Evolutionary conservation across 2,329 filamentous ascomycete species (phyloP).

Genomic region (Alternaria sp.): DNA sequence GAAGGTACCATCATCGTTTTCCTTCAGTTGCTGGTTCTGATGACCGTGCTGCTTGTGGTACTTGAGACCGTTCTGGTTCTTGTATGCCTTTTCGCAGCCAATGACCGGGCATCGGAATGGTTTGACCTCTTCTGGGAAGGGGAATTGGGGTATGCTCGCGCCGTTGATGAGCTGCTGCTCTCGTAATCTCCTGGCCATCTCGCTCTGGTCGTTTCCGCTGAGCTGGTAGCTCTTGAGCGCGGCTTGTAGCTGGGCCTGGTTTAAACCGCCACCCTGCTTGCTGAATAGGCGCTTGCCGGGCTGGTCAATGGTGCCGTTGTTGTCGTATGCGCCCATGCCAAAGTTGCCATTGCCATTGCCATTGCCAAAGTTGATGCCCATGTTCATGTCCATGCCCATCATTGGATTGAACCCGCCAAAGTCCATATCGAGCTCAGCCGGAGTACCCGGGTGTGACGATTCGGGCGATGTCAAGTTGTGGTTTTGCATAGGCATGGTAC

Average conservation of each 20-base stretch:
- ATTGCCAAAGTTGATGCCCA: slow-evolving; percentile 44
- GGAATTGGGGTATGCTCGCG: slow-evolving; percentile 52
- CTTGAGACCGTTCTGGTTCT: slow-evolving; percentile 98
- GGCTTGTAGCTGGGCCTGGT: slow-evolving; percentile 73
- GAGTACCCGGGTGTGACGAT: slow-evolving; percentile 74
- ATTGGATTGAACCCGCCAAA: slow-evolving; percentile 58
- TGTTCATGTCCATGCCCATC: slow-evolving; percentile 46
- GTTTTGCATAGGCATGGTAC: slow-evolving; percentile 73
- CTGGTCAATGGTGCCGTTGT: slow-evolving; percentile 75
- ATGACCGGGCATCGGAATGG: slow-evolving; percentile 98
- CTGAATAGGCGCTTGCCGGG: slow-evolving; percentile 94
- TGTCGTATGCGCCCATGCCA: slow-evolving; percentile 54
- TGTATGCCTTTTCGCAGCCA: slow-evolving; percentile 98
- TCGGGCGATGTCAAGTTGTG: slow-evolving; percentile 69
- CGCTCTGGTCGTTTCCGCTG: slow-evolving; percentile 68
- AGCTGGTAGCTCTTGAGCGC: slow-evolving; percentile 80
- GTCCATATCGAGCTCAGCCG: slow-evolving; percentile 77
- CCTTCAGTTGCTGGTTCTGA: slow-evolving; percentile 93
- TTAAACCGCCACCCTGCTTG: slow-evolving; percentile 75
- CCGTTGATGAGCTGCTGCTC: slow-evolving; percentile 69
- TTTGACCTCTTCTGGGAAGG: slow-evolving; percentile 84
- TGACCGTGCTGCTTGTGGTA: slow-evolving; percentile 90
- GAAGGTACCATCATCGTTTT: slow-evolving; percentile 96
- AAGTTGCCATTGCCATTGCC: slow-evolving; percentile 48
- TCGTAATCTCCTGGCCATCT: slow-evolving; percentile 72